A percentile compares a stretch with the other conserved stretches of the same genome.
phyloP scores from a whole-genome alignment of 345 rosid species.

The Adansonia digitata region DNA sequence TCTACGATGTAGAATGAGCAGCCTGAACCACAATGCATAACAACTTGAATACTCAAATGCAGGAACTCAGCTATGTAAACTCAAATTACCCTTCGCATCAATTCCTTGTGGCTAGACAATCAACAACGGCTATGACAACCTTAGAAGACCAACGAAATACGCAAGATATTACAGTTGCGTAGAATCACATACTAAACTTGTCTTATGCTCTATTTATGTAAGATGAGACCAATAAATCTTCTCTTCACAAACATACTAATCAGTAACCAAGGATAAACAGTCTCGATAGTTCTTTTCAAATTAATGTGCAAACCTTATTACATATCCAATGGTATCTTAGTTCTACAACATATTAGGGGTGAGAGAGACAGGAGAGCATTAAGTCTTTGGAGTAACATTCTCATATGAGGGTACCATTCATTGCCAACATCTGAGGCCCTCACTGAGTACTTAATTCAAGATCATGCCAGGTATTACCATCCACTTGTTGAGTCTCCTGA shows the following conservation, averaged over 20 bases:
- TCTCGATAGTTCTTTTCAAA: not conserved
- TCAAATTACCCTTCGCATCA: not conserved
- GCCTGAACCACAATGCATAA: not conserved
- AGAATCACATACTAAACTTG: not conserved
- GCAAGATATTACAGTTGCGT: not conserved
- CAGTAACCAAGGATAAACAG: not conserved
- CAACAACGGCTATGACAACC: not conserved
- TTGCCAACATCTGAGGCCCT: constrained; percentile 3
- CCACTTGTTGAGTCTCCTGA: constrained; percentile 58
- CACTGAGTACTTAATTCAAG: constrained; percentile 64
- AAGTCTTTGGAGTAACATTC: not conserved
- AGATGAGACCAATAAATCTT: not conserved
- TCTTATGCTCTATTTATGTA: not conserved
- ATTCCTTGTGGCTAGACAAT: not conserved
- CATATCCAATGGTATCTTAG: not conserved
- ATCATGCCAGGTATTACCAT: constrained; percentile 74
- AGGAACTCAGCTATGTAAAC: not conserved
- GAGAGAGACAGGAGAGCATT: not conserved
- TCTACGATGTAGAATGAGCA: not conserved
- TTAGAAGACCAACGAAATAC: not conserved
- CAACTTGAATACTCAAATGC: not conserved
- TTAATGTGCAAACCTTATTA: not conserved
- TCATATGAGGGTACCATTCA: not conserved
- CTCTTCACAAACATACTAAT: not conserved
- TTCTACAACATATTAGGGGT: not conserved